Percentiles rank a stretch among this genome's conserved stretches.
These are phyloP conservation scores for Colletotrichum agaves DNA, from an alignment of 2,329 filamentous ascomycete species.

Conservation along the genomic window DNA sequence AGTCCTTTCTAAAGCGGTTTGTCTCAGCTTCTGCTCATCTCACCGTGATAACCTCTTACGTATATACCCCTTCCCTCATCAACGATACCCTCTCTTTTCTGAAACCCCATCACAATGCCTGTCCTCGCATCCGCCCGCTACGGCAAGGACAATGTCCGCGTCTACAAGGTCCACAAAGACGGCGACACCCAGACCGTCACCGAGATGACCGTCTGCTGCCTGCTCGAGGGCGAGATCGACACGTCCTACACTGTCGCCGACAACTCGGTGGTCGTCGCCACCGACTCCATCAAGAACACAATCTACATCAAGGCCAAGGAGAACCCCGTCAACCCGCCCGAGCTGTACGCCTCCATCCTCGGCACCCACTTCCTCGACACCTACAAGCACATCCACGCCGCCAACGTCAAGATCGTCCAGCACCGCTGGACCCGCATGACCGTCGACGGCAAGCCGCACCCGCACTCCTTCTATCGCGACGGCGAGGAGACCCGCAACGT, in stretches of 20 bases:
- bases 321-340: slow-evolving; percentile 89
- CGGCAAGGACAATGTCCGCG: slow-evolving; percentile 97
- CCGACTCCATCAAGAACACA: slow-evolving; percentile 98
- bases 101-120: slow-evolving; percentile 52
- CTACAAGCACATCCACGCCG: slow-evolving; percentile 88
- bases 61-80: not conserved
- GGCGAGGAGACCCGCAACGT: slow-evolving; percentile 88
- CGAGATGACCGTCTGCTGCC: slow-evolving; percentile 93
- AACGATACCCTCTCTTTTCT: not conserved
- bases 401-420: slow-evolving; percentile 83
- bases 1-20: slow-evolving; percentile 3
- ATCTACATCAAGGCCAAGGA: slow-evolving; percentile 96
- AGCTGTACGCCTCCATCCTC: slow-evolving; percentile 88
- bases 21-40: not conserved
- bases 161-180: slow-evolving; percentile 93
- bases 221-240: slow-evolving; percentile 93
- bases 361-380: slow-evolving; percentile 88
- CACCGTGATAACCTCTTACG: slow-evolving; percentile 17
- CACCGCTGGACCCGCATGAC: slow-evolving; percentile 93
- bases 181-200: slow-evolving; percentile 84
- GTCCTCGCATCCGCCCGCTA: slow-evolving; percentile 75
- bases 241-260: slow-evolving; percentile 90
- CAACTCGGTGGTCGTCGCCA: slow-evolving; percentile 95
- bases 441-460: slow-evolving; percentile 88
- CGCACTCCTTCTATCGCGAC: slow-evolving; percentile 94